These are phyloP conservation scores for Tetrahymena elliotti DNA, from an alignment of 73 alveolate genomes.

Conservation along the genomic window DNA sequence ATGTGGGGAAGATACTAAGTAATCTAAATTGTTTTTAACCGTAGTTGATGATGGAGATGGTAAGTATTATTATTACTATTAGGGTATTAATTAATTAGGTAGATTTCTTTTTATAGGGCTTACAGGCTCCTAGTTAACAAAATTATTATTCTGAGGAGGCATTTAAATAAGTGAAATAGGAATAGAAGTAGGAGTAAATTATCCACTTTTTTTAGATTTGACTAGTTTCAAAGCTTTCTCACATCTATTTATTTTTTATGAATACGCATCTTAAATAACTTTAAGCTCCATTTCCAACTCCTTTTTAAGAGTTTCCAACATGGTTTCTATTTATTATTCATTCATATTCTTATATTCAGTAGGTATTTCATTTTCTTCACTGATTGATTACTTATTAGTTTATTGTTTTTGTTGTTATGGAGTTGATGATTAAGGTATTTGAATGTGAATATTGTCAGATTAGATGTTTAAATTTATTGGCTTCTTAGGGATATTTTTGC, in stretches of 20 bases:
- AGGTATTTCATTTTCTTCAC: background rate
- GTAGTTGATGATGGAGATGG: background rate
- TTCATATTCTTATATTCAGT: background rate
- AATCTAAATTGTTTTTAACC: background rate
- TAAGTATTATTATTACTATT: background rate
- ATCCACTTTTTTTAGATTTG: background rate
- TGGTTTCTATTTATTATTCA: background rate
- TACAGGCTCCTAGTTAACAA: background rate
- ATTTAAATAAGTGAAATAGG: background rate
- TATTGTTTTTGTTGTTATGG: background rate
- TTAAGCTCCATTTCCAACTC: background rate
- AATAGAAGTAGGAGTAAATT: background rate
- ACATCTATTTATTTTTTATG: background rate
- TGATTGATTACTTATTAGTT: background rate
- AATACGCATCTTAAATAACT: background rate
- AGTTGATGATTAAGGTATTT: background rate
- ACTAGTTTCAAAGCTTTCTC: background rate
- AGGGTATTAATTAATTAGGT: background rate
- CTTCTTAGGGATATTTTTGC: background rate
- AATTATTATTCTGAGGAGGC: background rate
- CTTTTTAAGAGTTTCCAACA: background rate
- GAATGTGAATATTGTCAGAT: background rate
- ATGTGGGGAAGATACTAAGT: background rate
- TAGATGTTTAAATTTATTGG: background rate
- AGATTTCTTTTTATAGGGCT: background rate